These are phyloP conservation scores for Aspergillus homomorphus DNA, from an alignment of 495 filamentous ascomycete genomes.

Conservation along the genomic window DNA sequence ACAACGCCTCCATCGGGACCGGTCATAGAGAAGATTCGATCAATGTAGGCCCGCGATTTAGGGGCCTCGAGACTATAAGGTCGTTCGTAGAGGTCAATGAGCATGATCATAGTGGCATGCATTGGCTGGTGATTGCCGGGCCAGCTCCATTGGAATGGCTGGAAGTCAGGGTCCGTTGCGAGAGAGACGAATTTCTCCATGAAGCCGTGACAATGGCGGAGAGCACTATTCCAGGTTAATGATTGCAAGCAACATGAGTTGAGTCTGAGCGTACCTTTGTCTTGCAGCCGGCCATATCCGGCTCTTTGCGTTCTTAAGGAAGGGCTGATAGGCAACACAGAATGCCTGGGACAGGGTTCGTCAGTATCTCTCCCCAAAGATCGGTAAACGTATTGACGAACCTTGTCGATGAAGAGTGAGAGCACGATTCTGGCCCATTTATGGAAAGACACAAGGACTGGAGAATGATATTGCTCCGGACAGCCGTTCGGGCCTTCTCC, in stretches of 20 bases:
- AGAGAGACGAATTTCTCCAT: conserved; percentile 55
- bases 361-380: background rate
- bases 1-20: conserved; percentile 51
- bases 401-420: conserved; percentile 46
- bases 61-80: conserved; percentile 48
- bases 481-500: conserved; percentile 39
- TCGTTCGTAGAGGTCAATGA: conserved; percentile 54
- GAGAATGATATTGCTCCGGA: conserved; percentile 43
- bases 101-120: conserved; percentile 57
- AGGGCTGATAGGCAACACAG: conserved; percentile 54
- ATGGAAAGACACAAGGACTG: conserved; percentile 44
- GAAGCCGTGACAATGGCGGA: conserved; percentile 54
- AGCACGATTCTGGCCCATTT: conserved; percentile 48
- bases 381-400: conserved; percentile 8
- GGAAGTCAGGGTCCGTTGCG: conserved; percentile 50
- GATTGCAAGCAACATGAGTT: background rate
- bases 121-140: conserved; percentile 57
- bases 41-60: conserved; percentile 47
- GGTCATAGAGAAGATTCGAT: conserved; percentile 51
- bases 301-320: conserved; percentile 55
- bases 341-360: conserved; percentile 35
- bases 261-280: conserved; percentile 38
- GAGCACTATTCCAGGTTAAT: conserved; percentile 36
- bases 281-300: conserved; percentile 51
- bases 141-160: conserved; percentile 59